Evolutionary conservation across 306 rosid genomes (phyloP).

Genomic region (Inga laurina): DNA sequence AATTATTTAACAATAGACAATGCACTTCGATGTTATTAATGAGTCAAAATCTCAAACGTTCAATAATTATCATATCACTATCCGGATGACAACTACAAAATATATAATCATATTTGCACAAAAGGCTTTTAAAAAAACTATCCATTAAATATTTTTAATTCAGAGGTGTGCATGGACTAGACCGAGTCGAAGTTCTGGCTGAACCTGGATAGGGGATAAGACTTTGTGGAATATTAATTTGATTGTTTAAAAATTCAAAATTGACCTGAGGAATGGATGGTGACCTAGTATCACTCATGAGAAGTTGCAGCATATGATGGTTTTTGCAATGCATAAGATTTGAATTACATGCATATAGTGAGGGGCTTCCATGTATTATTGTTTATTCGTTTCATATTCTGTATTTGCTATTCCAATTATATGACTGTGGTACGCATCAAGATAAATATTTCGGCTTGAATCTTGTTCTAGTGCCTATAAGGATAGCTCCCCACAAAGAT

Average conservation of each 20-base stretch:
- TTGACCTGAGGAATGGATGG: background rate
- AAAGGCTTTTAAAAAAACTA: background rate
- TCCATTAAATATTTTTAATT: background rate
- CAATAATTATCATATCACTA: background rate
- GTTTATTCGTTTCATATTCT: constrained; percentile 1
- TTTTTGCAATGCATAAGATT: background rate
- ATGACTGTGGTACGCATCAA: background rate
- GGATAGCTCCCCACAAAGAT: background rate
- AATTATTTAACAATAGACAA: background rate
- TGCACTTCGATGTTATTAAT: background rate
- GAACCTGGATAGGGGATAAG: background rate
- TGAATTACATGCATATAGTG: background rate
- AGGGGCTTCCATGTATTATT: background rate
- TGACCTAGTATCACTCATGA: background rate
- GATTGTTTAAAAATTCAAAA: background rate
- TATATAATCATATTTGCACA: background rate
- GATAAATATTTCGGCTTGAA: constrained; percentile 21
- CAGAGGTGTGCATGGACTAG: background rate
- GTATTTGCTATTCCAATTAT: background rate
- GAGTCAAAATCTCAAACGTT: background rate
- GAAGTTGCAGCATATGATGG: background rate
- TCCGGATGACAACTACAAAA: background rate
- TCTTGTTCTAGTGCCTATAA: constrained; percentile 31
- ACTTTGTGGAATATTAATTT: background rate
- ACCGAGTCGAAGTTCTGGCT: background rate